A percentile compares a stretch with the other conserved stretches of the same genome.
phyloP scores from a whole-genome alignment of 805 yeast species.

The Lachancea nothofagi region DNA sequence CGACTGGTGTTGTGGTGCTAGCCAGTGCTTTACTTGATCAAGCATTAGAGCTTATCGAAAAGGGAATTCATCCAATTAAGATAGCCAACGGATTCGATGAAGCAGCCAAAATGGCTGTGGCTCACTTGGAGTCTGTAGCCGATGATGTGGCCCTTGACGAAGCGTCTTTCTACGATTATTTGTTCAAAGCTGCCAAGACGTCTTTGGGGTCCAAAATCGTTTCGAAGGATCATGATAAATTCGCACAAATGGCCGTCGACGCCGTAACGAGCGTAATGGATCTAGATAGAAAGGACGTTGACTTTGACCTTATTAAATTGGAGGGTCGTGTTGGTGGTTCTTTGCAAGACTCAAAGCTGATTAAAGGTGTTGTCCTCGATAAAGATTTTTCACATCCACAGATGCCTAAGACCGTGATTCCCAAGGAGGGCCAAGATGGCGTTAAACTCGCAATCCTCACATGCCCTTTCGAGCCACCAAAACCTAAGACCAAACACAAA shows the following conservation, averaged over 20 bases:
- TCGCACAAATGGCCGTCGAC: slow-evolving; percentile 96
- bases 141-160: slow-evolving; percentile 49
- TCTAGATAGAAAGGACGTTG: slow-evolving; percentile 87
- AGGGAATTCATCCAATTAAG: slow-evolving; percentile 95
- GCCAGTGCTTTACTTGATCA: slow-evolving; percentile 94
- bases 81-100: slow-evolving; percentile 96
- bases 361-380: slow-evolving; percentile 89
- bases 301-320: slow-evolving; percentile 90
- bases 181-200: slow-evolving; percentile 89
- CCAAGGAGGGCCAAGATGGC: slow-evolving; percentile 33
- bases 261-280: slow-evolving; percentile 91
- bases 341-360: slow-evolving; percentile 74
- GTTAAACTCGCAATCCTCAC: slow-evolving; percentile 92
- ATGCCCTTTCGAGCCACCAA: slow-evolving; percentile 99
- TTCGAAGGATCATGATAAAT: slow-evolving; percentile 85
- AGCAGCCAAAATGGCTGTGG: slow-evolving; percentile 88
- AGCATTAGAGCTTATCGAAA: slow-evolving; percentile 88
- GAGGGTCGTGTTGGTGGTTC: slow-evolving; percentile 97
- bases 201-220: slow-evolving; percentile 94
- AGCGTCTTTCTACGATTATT: slow-evolving; percentile 37
- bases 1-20: slow-evolving; percentile 96
- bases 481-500: slow-evolving; percentile 98
- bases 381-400: slow-evolving; percentile 98
- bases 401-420: slow-evolving; percentile 72
- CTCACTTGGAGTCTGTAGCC: slow-evolving; percentile 66